These are phyloP conservation scores for Trebouxia sp. DNA, from an alignment of 139 green algal genomes.

Conservation along the genomic window DNA sequence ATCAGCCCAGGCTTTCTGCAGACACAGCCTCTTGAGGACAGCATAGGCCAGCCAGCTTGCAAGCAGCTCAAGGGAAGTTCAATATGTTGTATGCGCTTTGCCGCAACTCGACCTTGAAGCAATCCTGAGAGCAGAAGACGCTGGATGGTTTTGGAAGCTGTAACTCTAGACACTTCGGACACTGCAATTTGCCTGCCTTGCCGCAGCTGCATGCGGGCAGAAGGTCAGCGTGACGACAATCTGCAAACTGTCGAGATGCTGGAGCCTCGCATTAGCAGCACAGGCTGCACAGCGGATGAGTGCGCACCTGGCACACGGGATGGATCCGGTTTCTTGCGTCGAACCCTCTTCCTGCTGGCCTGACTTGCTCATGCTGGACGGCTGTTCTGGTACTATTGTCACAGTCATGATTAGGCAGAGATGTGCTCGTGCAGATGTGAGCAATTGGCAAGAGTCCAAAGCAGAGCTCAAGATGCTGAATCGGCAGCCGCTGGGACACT, in stretches of 20 bases:
- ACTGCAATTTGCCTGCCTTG: slow-evolving; percentile 86
- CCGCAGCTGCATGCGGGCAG: slow-evolving; percentile 58
- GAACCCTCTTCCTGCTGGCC: no score
- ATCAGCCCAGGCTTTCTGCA: slow-evolving; percentile 73
- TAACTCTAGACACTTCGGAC: slow-evolving; percentile 89
- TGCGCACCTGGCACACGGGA: background rate
- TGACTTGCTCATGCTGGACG: background rate
- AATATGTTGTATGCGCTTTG: background rate
- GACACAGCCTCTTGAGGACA: background rate
- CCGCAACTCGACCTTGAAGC: slow-evolving; percentile 98
- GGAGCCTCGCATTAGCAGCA: no score
- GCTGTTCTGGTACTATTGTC: background rate
- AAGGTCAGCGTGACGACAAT: no score
- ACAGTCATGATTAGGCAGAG: background rate
- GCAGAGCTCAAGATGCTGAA: no score
- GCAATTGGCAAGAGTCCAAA: no score
- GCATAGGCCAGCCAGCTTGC: background rate
- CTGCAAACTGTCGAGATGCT: no score
- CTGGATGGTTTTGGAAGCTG: slow-evolving; percentile 68
- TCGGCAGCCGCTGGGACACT: no score
- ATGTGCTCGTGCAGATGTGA: no score
- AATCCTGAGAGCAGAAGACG: slow-evolving; percentile 93
- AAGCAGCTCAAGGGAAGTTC: background rate
- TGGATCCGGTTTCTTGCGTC: background rate
- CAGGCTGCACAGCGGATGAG: background rate